Conservation (phyloP, 208 protist species). For the Crithidia fasciculata region DNA sequence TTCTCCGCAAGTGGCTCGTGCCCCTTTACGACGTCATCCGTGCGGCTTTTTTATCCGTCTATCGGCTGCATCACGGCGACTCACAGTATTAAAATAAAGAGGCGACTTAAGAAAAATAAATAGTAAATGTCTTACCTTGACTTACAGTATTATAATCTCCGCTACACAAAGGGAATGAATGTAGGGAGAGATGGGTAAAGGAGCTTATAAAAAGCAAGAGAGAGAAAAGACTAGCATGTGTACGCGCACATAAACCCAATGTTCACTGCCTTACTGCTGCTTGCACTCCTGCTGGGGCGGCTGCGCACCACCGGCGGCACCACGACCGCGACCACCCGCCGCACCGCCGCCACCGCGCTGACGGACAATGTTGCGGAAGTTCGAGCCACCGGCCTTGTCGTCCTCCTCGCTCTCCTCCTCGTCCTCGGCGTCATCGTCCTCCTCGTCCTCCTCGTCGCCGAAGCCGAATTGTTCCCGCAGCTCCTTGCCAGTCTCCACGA, state of each 20-base stretch:
- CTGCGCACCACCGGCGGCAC: constrained; percentile 9
- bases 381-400: constrained; percentile 19
- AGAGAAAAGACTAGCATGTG: not conserved
- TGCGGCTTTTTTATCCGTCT: no score
- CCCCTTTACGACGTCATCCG: no score
- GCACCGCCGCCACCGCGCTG: constrained; percentile 20
- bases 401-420: constrained; percentile 57
- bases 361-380: constrained; percentile 34
- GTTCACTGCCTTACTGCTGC: constrained; percentile 61
- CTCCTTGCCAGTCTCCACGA: constrained; percentile 61
- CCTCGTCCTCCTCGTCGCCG: constrained; percentile 44
- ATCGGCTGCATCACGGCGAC: no score
- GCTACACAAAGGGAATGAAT: constrained; percentile 25
- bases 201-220: no score
- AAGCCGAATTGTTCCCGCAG: constrained; percentile 41
- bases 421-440: constrained; percentile 69
- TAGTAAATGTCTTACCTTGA: not conserved
- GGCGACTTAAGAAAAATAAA: constrained; percentile 11
- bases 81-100: not conserved
- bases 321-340: constrained; percentile 1
- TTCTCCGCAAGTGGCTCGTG: no score
- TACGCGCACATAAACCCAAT: constrained; percentile 1
- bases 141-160: no score
- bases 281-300: constrained; percentile 66
- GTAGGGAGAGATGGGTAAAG: not conserved